Base-by-base conservation (phyloP, 768 basidiomycete genomes). In the Paxillus ammoniavirescens region DNA sequence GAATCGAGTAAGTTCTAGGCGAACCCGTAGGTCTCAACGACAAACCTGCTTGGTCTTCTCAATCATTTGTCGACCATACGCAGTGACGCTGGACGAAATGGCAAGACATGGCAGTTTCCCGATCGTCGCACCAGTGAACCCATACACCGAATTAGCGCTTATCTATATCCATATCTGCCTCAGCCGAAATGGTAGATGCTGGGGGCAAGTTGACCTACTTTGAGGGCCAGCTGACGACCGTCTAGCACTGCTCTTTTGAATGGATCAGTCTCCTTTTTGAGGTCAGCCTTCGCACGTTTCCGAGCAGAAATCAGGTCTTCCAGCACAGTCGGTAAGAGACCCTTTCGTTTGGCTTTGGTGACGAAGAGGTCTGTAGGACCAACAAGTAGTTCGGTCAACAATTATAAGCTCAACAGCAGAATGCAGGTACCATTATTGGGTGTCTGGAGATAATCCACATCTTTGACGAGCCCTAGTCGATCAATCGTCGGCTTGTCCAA, bases 41-140 rank as follows among this genome's bases (percentile, higher is more conserved):
- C 77, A 5, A 37, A 87, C 91, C 74, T 87, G 80, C 69, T 95
- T 98, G 2, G 97, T 99, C 67, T 84, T 86, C 70, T 98, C 96
- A 56, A 99, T 98, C 97, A 99, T 99, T 70, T 97, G 89, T 53
- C 97, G 92, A 62, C 97, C 97, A 70, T 97, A 99, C 0, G 97
- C 83, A 1, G 97, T 99, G 40, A 85, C 83, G 73, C 92, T 94
- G 2, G 95, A 98, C 13, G 97, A 98, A 57, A 99, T 99, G 9
- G 93, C 75, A 40, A 98, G 77, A 76, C 97, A 99, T 4, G 97
- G 94, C 14, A 99, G 75, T 71, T 98, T 98, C 51, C 97, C 97
- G 59, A 98, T 81, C 0, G 97, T 98, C 0, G 97, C 97, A 37
- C 97, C 97, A 6, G 97, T 98, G 68, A 99, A 98, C 26, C 97